These are phyloP conservation scores for Dictyostelium brefeldianum DNA, from an alignment of 78 protist genomes.

Conservation along the genomic window DNA sequence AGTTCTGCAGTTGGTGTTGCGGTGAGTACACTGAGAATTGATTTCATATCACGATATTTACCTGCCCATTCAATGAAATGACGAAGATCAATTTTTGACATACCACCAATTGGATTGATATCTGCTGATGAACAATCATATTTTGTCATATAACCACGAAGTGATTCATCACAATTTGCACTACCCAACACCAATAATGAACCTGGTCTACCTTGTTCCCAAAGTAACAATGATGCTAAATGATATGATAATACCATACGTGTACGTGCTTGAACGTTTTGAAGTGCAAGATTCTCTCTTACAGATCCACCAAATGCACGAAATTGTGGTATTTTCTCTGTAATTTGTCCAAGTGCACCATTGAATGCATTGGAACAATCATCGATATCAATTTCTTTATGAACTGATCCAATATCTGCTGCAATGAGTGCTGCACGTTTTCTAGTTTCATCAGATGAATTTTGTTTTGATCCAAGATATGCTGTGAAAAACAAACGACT, in stretches of 20 bases:
- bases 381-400: slow-evolving; percentile 79
- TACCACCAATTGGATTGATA: slow-evolving; percentile 93
- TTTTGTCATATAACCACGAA: slow-evolving; percentile 92
- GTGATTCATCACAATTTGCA: slow-evolving; percentile 92
- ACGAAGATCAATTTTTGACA: slow-evolving; percentile 82
- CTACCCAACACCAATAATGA: slow-evolving; percentile 90
- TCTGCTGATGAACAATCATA: slow-evolving; percentile 94
- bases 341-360: slow-evolving; percentile 4
- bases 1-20: slow-evolving; percentile 95
- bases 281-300: slow-evolving; percentile 92
- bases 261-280: slow-evolving; percentile 90
- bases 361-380: slow-evolving; percentile 49
- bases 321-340: slow-evolving; percentile 58
- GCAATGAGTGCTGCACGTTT: slow-evolving; percentile 61
- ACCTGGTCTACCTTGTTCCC: slow-evolving; percentile 86
- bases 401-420: slow-evolving; percentile 57
- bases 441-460: slow-evolving; percentile 80
- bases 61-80: slow-evolving; percentile 76
- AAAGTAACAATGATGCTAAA: slow-evolving; percentile 87
- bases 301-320: slow-evolving; percentile 59
- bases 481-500: slow-evolving; percentile 72
- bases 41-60: background rate
- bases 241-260: slow-evolving; percentile 91
- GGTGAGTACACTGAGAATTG: slow-evolving; percentile 3
- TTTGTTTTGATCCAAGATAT: slow-evolving; percentile 85